Base-by-base conservation (phyloP, 495 filamentous ascomycete genomes). In the Annulohypoxylon moriforme region DNA sequence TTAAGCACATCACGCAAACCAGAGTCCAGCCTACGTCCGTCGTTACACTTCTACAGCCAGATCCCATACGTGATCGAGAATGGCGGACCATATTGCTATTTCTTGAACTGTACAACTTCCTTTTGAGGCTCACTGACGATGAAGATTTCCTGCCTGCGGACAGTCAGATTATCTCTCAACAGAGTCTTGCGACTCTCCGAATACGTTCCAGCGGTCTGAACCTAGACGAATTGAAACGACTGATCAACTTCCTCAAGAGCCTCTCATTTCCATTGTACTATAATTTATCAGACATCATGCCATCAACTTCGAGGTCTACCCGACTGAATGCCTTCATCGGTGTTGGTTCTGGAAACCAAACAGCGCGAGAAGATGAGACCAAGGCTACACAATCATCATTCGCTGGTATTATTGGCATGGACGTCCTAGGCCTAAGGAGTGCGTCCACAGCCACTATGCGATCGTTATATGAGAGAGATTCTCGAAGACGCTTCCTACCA, bases 381-480 rank as follows among this genome's bases (percentile, higher is more conserved):
- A 72, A 73, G 14, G 27, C 55, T 46, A 9, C 60, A 6, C 62
- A 65, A 16, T 60, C 76, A 24, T 69, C 71, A 24, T 71, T 78
- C 52, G 72, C 74, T 31, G 80, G 81, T 25, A 80, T 94, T 50
- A 86, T 90, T 24, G 92, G 93, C 0, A 89, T 97, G 76, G 93
- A 89, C 3, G 85, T 97, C 52, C 85, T 90, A 20, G 91, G 94
- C 62, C 87, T 98, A 74, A 91, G 92, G 69, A 88, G 86, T n/a
- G 81, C 94, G 6, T 90, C 93, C 1, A 94, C 94, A 5, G 90
- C 91, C n/a, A 84, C 97, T 1, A 82, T 97, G 75, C 89, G 90
- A 60, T 93, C 94, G 86, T 85, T 99, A 24, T 97, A 99, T 75
- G 93, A 97, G 78, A 87, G 96, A 75, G 96, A 99, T 81, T 99